phyloP scores from a whole-genome alignment of 352 stramenopile species.

The Albugo candida region DNA sequence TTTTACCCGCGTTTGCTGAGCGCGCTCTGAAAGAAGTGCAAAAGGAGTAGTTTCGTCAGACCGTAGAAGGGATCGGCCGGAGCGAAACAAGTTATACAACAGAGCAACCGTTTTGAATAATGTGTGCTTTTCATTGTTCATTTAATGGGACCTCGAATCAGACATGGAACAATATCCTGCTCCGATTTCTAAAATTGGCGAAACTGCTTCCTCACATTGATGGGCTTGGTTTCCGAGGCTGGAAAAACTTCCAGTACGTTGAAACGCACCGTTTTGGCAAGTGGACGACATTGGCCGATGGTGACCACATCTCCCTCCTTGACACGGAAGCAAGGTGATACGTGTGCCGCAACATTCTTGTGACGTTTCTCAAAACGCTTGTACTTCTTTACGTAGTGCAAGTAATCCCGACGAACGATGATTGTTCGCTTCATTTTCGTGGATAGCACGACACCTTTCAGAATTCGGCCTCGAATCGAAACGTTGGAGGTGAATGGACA shows the following conservation, averaged over 20 bases:
- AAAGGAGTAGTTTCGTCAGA: slow-evolving; percentile 26
- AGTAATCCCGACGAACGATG: slow-evolving; percentile 98
- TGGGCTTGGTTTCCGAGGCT: slow-evolving; percentile 87
- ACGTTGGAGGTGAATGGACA: slow-evolving; percentile 99
- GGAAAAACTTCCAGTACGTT: slow-evolving; percentile 97
- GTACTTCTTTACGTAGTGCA: slow-evolving; percentile 99
- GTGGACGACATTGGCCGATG: slow-evolving; percentile 97
- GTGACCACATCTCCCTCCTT: slow-evolving; percentile 99
- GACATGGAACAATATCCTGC: no score
- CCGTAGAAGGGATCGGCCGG: neutral
- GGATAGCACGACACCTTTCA: slow-evolving; percentile 97
- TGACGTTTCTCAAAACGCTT: slow-evolving; percentile 99
- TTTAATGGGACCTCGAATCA: no score
- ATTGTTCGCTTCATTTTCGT: slow-evolving; percentile 99
- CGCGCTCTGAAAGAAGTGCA: slow-evolving; percentile 57
- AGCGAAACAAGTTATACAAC: neutral
- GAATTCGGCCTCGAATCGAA: slow-evolving; percentile 95
- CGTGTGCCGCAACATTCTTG: slow-evolving; percentile 98
- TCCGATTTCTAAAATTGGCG: slow-evolving; percentile 82
- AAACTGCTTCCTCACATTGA: slow-evolving; percentile 98
- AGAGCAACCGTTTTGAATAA: neutral
- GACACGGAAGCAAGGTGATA: slow-evolving; percentile 93
- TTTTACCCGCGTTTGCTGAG: slow-evolving; percentile 89
- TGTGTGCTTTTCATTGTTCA: no score
- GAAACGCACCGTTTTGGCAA: slow-evolving; percentile 99